A percentile compares a stretch with the other conserved stretches of the same genome.
Evolutionary conservation across 345 rosid species (phyloP).

Genomic region (Lepidium didymum): DNA sequence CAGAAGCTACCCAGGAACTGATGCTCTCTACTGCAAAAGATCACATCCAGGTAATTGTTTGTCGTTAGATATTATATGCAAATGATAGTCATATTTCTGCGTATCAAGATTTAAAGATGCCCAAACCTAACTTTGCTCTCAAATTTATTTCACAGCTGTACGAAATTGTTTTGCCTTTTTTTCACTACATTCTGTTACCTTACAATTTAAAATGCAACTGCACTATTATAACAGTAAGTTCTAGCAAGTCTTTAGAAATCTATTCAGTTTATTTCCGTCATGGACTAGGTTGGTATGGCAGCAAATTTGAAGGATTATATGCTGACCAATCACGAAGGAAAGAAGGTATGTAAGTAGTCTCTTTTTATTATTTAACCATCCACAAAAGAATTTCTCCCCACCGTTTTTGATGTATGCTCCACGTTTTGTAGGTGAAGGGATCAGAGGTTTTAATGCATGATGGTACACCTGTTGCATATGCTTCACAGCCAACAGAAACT

Average conservation of each 20-base stretch:
- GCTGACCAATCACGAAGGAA: conserved; percentile 58
- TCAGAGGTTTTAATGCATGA: conserved; percentile 60
- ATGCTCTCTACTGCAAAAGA: conserved; percentile 76
- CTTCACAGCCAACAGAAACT: conserved; percentile 65
- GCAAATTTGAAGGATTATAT: conserved; percentile 75
- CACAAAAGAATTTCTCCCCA: not conserved
- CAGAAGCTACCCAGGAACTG: conserved; percentile 50
- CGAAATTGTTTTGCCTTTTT: not conserved
- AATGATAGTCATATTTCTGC: not conserved
- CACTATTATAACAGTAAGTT: not conserved
- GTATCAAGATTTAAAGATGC: not conserved
- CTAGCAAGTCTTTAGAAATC: not conserved
- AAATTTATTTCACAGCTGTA: not conserved
- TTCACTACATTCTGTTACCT: not conserved
- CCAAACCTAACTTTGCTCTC: not conserved
- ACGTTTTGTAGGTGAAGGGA: conserved; percentile 64
- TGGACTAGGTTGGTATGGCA: conserved; percentile 73
- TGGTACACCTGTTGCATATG: conserved; percentile 73
- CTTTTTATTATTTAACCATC: not conserved
- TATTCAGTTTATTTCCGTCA: not conserved
- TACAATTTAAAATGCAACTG: not conserved
- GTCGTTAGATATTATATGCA: not conserved
- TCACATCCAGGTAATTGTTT: conserved; percentile 66
- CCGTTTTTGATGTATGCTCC: not conserved
- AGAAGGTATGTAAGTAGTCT: conserved; percentile 39